Percentiles rank a stretch among this genome's conserved stretches.
Evolutionary conservation across 257 asterid species (phyloP).

Genomic region (Penstemon barbatus): DNA sequence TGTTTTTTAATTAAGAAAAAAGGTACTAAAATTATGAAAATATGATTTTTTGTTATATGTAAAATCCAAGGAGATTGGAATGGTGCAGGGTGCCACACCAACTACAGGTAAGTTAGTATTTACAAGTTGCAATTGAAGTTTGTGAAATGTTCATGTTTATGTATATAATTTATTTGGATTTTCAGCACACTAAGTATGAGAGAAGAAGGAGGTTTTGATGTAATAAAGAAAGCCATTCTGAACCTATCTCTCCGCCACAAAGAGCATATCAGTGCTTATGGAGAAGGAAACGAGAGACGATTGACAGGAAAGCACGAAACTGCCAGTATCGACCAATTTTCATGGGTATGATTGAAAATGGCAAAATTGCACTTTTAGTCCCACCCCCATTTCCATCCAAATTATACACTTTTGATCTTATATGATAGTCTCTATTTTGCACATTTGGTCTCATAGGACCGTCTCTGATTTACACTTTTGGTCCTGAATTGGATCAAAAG

Average conservation of each 20-base stretch:
- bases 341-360: conserved; percentile 67
- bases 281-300: conserved; percentile 98
- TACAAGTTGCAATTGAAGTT: too few relatives aligned
- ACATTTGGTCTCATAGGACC: too few relatives aligned
- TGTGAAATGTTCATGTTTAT: conserved; percentile 12
- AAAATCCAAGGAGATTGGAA: conserved; percentile 90
- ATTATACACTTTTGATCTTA: too few relatives aligned
- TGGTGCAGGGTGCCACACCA: conserved; percentile 96
- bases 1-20: neutral
- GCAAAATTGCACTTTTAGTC: too few relatives aligned
- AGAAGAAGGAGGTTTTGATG: conserved; percentile 94
- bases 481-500: too few relatives aligned
- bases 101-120: conserved; percentile 58
- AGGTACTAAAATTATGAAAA: conserved; percentile 8
- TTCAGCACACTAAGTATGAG: conserved; percentile 92
- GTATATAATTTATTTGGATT: conserved; percentile 21
- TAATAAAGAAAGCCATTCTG: conserved; percentile 90
- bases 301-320: conserved; percentile 98
- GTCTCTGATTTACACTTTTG: too few relatives aligned
- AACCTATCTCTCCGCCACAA: conserved; percentile 92
- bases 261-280: conserved; percentile 94
- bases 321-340: conserved; percentile 77
- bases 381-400: too few relatives aligned
- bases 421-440: too few relatives aligned
- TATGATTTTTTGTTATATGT: conserved; percentile 12